phyloP scores from a whole-genome alignment of 805 yeast genomes.

The Cyberlindnera meyerae region DNA sequence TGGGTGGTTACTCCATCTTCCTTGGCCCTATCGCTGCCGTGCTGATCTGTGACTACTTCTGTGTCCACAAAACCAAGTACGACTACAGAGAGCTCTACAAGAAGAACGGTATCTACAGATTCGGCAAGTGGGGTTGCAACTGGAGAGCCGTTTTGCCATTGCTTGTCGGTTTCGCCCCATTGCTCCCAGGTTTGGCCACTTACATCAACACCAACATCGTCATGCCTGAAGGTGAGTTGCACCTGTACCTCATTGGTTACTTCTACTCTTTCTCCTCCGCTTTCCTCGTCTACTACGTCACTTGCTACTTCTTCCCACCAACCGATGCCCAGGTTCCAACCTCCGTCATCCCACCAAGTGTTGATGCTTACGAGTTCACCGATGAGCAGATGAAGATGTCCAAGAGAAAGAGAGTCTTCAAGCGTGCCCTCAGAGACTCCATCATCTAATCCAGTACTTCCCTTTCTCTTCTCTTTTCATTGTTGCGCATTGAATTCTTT shows the following conservation, averaged over 20 bases:
- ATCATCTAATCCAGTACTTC: not conserved
- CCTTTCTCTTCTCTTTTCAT: not conserved
- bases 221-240: constrained; percentile 7
- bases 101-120: constrained; percentile 10
- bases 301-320: constrained; percentile 12
- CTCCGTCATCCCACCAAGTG: constrained; percentile 6
- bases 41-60: constrained; percentile 14
- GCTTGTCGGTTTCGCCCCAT: constrained; percentile 13
- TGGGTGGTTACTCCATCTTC: constrained; percentile 18
- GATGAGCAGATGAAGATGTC: not conserved
- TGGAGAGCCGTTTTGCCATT: constrained; percentile 13
- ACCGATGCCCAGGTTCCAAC: constrained; percentile 3
- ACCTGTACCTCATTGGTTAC: constrained; percentile 14
- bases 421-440: not conserved
- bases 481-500: too few relatives aligned
- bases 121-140: constrained; percentile 11
- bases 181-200: constrained; percentile 14
- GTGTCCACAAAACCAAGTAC: constrained; percentile 12
- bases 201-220: constrained; percentile 11
- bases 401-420: not conserved
- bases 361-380: not conserved
- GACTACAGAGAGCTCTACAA: constrained; percentile 6
- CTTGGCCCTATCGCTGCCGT: constrained; percentile 16
- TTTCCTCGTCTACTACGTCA: constrained; percentile 7
- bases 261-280: constrained; percentile 13